Base-by-base conservation (phyloP, 768 basidiomycete genomes). In the Boletellus sp. region DNA sequence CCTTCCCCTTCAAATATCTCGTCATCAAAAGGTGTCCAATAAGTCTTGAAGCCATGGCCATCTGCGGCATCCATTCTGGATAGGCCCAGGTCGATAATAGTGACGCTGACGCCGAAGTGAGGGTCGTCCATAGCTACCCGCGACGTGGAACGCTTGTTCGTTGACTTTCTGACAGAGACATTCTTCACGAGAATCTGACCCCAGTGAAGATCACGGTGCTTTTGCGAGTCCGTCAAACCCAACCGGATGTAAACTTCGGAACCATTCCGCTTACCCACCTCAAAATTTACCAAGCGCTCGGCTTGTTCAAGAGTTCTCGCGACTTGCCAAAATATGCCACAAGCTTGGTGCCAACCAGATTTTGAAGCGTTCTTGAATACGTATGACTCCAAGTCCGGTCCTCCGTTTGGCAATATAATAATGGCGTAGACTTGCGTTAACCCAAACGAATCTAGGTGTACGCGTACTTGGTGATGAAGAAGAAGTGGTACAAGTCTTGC, bases 191-290 rank as follows among this genome's bases (percentile, higher is more conserved):
- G 77, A 43, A 99, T 88, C 67, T 99, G 96, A 19, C 96, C 96
- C 82, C 91, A 92, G 60, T 99, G 96, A n/a, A 99, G 80, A 67
- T 99, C 96, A 28, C 96, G 92, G 69, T 99, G 96, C 95, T 99
- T 61, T 42, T 32, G 31, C 4, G 43, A 19, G 36, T 24, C 24
- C 42, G 45, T 53, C 26, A 57, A 47, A 11, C 44, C 36, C 19
- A 7, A 35, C 17, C 19, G n/a, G n/a, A 26, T 38, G 22, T 19
- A 47, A 17, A 40, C 23, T 4, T 40, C 15, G 39, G 39, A 28
- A 13, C 6, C 16, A 7, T 45, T 33, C 16, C 20, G 42, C 3
- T 35, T 37, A 58, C 79, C 48, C 55, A 96, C 95, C 81, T 99
- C 96, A 50, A 99, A 98, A 12, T 80, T 75, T 13, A 86, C 83